A percentile compares a stretch with the other conserved stretches of the same genome.
Conservation (phyloP, 202 grass and related monocot species). For the Cymbopogon flexuosus region DNA sequence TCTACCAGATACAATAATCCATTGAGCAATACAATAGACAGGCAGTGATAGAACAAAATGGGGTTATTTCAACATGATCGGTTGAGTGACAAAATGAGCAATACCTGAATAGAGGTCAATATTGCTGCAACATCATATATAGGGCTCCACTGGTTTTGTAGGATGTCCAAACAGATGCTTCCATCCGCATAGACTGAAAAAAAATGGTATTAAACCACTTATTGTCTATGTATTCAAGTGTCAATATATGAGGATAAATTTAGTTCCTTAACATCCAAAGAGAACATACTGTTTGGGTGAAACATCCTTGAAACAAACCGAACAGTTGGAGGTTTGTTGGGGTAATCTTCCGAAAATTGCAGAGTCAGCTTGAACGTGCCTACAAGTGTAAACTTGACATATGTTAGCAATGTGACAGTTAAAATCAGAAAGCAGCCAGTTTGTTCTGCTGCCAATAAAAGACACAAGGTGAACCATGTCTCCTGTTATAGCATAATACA, state of each 20-base stretch:
- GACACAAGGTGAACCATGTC: background rate
- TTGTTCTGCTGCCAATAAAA: background rate
- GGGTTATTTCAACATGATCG: background rate
- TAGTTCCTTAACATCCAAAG: background rate
- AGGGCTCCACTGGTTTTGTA: slow-evolving; percentile 97
- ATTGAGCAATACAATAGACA: background rate
- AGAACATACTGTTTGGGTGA: slow-evolving; percentile 76
- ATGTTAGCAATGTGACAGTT: slow-evolving; percentile 9
- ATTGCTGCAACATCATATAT: slow-evolving; percentile 98
- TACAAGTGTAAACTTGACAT: slow-evolving; percentile 26
- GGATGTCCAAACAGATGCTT: slow-evolving; percentile 94
- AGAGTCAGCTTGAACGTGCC: slow-evolving; percentile 90
- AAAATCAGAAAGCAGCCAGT: background rate
- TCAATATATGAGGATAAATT: slow-evolving; percentile 10
- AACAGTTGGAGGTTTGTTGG: slow-evolving; percentile 88
- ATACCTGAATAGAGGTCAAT: slow-evolving; percentile 85
- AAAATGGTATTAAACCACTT: background rate
- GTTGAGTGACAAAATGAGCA: background rate
- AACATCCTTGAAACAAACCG: slow-evolving; percentile 91
- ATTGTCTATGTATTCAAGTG: background rate
- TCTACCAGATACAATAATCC: background rate
- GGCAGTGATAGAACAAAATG: background rate
- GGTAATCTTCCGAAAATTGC: slow-evolving; percentile 85
- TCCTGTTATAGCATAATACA: background rate
- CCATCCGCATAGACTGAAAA: slow-evolving; percentile 79